Evolutionary conservation across 2,329 filamentous ascomycete genomes (phyloP).

Genomic region (Fusarium sp.): DNA sequence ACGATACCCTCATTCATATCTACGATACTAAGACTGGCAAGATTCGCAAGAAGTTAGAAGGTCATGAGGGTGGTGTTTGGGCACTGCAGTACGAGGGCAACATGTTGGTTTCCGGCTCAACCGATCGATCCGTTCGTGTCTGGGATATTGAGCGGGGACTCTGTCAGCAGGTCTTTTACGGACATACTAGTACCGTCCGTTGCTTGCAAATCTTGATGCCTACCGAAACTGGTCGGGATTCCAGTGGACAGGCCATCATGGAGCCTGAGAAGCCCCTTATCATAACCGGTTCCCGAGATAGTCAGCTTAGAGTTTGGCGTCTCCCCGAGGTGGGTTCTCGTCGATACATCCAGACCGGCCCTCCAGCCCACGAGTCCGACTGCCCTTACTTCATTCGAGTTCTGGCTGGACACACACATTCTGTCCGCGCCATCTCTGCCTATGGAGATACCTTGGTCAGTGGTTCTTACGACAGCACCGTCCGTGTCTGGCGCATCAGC

Average conservation of each 20-base stretch:
- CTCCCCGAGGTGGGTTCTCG: constrained; percentile 84
- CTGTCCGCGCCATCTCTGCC: constrained; percentile 94
- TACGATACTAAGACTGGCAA: constrained; percentile 97
- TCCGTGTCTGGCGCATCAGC: constrained; percentile 97
- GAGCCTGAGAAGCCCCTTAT: constrained; percentile 96
- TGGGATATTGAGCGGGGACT: constrained; percentile 97
- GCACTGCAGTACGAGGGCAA: constrained; percentile 97
- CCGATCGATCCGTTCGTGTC: constrained; percentile 96
- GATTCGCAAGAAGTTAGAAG: constrained; percentile 84
- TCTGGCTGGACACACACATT: constrained; percentile 88
- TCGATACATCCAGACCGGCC: constrained; percentile 82
- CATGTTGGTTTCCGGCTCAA: constrained; percentile 93
- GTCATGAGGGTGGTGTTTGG: constrained; percentile 98
- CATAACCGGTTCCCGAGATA: constrained; percentile 96
- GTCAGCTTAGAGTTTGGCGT: constrained; percentile 93
- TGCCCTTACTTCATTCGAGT: constrained; percentile 96
- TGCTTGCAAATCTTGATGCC: constrained; percentile 96
- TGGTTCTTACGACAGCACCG: constrained; percentile 95
- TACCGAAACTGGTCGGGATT: constrained; percentile 77
- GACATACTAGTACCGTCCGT: constrained; percentile 96
- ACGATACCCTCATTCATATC: constrained; percentile 97
- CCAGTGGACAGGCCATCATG: constrained; percentile 82
- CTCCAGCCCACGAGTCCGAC: constrained; percentile 79
- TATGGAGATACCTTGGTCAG: constrained; percentile 96
- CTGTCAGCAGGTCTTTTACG: constrained; percentile 96